phyloP scores from a whole-genome alignment of 2,329 filamentous ascomycete species.

The Pezicula rhizophila region DNA sequence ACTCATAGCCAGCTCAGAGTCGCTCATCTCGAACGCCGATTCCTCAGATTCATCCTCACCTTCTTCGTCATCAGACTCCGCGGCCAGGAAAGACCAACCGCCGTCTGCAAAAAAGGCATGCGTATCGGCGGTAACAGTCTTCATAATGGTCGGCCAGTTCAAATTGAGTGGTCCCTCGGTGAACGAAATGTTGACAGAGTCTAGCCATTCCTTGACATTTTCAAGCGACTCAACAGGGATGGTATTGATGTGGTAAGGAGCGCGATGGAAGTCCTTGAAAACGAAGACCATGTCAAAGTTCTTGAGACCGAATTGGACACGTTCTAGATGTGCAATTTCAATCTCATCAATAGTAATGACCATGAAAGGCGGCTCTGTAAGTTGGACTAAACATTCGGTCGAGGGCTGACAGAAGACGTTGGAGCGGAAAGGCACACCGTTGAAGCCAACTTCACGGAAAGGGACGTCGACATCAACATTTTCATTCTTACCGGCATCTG shows the following conservation, averaged over 20 bases:
- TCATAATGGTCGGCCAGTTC: slow-evolving; percentile 99
- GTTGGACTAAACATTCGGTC: slow-evolving; percentile 92
- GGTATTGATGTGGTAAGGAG: slow-evolving; percentile 92
- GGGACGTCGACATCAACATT: slow-evolving; percentile 92
- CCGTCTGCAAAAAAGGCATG: slow-evolving; percentile 94
- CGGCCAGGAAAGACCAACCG: slow-evolving; percentile 87
- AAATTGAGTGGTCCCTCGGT: slow-evolving; percentile 93
- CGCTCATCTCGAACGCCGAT: slow-evolving; percentile 84
- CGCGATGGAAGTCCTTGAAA: slow-evolving; percentile 92
- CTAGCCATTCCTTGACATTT: slow-evolving; percentile 94
- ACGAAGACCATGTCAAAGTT: slow-evolving; percentile 99
- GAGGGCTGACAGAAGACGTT: slow-evolving; percentile 95
- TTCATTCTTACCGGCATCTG: slow-evolving; percentile 87
- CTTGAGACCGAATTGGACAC: slow-evolving; percentile 93
- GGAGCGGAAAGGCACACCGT: slow-evolving; percentile 90
- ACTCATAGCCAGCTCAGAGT: slow-evolving; percentile 66
- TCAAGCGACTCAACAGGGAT: slow-evolving; percentile 95
- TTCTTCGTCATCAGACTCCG: slow-evolving; percentile 81
- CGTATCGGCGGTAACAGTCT: slow-evolving; percentile 90
- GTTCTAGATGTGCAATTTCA: slow-evolving; percentile 91
- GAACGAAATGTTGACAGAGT: slow-evolving; percentile 91
- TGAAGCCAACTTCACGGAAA: slow-evolving; percentile 92
- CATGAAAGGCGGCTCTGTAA: slow-evolving; percentile 95
- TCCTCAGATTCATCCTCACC: slow-evolving; percentile 78
- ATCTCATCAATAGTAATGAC: slow-evolving; percentile 94